Evolutionary conservation across 2,329 filamentous ascomycete genomes (phyloP).

Genomic region (Rhexocercosporidium sp.): DNA sequence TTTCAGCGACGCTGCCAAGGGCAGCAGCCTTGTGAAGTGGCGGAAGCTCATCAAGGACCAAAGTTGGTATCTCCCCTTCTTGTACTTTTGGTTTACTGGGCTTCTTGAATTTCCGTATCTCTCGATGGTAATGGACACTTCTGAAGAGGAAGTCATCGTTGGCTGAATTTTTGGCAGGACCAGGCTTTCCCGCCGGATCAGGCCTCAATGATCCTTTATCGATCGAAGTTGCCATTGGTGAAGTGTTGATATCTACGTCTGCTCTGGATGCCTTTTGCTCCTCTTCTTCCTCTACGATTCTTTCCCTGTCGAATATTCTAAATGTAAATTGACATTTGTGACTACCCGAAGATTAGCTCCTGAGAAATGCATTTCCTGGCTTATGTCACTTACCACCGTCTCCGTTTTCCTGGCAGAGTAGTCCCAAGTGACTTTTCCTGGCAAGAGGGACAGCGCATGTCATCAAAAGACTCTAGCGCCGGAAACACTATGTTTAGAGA

Average conservation of each 20-base stretch:
- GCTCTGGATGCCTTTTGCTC: not conserved
- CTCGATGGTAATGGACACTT: not conserved
- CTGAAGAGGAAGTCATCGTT: not conserved
- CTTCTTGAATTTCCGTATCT: not conserved
- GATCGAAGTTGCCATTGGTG: too few relatives aligned
- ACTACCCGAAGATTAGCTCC: not conserved
- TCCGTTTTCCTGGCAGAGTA: not conserved
- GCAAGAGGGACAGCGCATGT: not conserved
- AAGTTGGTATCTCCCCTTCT: not conserved
- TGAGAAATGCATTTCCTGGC: too few relatives aligned
- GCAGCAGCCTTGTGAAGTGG: not conserved
- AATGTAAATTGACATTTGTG: not conserved
- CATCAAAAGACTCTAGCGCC: not conserved
- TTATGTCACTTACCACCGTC: not conserved
- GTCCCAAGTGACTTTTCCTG: not conserved
- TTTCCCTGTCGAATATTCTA: not conserved
- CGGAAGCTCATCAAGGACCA: not conserved
- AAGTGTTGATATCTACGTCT: too few relatives aligned
- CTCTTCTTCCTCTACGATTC: not conserved
- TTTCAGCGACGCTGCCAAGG: not conserved
- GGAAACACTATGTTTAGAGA: conserved; percentile 1
- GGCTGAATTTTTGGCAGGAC: not conserved
- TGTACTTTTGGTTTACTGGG: not conserved
- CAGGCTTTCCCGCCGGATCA: not conserved
- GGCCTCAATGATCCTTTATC: not conserved